A percentile compares a stretch with the other conserved stretches of the same genome.
These are phyloP conservation scores for Omphalea diandra DNA, from an alignment of 441 rosid species.

Conservation along the genomic window DNA sequence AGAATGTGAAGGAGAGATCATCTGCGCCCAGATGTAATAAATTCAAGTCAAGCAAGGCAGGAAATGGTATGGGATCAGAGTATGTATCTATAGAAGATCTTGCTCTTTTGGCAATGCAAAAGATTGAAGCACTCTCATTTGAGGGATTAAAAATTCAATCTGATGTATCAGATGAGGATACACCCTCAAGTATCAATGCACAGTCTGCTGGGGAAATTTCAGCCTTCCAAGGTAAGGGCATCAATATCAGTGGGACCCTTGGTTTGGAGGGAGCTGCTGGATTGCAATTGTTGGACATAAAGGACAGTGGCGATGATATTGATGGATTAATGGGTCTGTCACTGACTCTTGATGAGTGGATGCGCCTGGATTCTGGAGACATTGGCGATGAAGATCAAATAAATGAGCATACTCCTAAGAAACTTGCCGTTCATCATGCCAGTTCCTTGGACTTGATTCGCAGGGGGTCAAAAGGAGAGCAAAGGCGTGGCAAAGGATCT, in stretches of 20 bases:
- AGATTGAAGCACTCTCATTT: conserved; percentile 92
- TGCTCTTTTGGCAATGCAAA: conserved; percentile 93
- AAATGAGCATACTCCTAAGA: conserved; percentile 75
- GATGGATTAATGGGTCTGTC: conserved; percentile 92
- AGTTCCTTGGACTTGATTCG: conserved; percentile 61
- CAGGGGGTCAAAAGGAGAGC: conserved; percentile 72
- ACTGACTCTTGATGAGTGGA: conserved; percentile 90
- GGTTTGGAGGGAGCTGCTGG: conserved; percentile 87
- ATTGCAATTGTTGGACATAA: conserved; percentile 67
- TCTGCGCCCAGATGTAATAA: conserved; percentile 40
- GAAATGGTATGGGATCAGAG: conserved; percentile 47
- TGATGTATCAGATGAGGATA: conserved; percentile 69
- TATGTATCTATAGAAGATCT: conserved; percentile 88
- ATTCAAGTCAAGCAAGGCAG: conserved; percentile 34
- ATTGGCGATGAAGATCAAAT: conserved; percentile 68
- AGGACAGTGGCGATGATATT: conserved; percentile 49
- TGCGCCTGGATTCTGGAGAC: conserved; percentile 89
- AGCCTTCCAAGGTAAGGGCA: conserved; percentile 63
- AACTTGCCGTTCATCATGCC: conserved; percentile 93
- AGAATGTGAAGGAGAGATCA: conserved; percentile 38
- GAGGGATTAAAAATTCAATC: conserved; percentile 92
- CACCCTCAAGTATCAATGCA: conserved; percentile 70
- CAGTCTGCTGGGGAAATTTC: conserved; percentile 63
- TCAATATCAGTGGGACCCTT: conserved; percentile 48
- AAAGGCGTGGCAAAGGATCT: conserved; percentile 49